Evolutionary conservation across 1,284 basidiomycete genomes (phyloP), one percentile per base, ranked within the genome.

Genomic region (Papiliotrema terrestris): DNA sequence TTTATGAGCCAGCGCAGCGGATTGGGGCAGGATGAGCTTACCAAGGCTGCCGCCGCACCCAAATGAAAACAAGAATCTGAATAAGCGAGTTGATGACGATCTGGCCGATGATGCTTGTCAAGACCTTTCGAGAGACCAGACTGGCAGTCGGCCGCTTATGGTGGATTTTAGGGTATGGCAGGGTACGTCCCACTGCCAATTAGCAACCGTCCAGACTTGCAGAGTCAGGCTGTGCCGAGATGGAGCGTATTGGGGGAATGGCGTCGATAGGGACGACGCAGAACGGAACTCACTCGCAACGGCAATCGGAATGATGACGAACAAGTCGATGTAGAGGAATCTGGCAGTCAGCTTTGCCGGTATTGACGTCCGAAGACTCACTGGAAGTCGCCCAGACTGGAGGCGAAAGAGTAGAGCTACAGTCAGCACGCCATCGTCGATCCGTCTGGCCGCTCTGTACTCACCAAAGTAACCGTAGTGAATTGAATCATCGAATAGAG

Each of bases 281-380:
- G 20, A 41, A 5, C 17, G 8, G 15, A 2, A 78, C 89, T 78
- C 71, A 94, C 91, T 97, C 41, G 92, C 87, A 53, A 98, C 87
- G 41, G 95, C 95, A 54, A 98, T 84, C 1, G 95, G 95, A 49
- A 98, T 91, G 68, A 98, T 98, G 77, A 98, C 91, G 78, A 95
- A 93, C 45, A 98, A 81, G 78, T 98, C 95, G 65, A 98, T 97
- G 78, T 97, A 97, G 29, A 98, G 80, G 77, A 98, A 77, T 55
- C 71, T 72, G 48, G 0, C 8, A 2, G 22, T 51, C 13, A 43
- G 41, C 14, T 8, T 22, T 20, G 14, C 29, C 9, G 2, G 2
- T 5, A 11, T n/a, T 9, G 26, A 29, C 4, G 38, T 11, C 20
- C 22, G 29, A 2, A 11, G 39, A 63, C 63, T n/a, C 41, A 91